Percentiles rank a stretch among this genome's conserved stretches.
phyloP scores from a whole-genome alignment of 768 basidiomycete genomes.

The Podaxis pistillaris region DNA sequence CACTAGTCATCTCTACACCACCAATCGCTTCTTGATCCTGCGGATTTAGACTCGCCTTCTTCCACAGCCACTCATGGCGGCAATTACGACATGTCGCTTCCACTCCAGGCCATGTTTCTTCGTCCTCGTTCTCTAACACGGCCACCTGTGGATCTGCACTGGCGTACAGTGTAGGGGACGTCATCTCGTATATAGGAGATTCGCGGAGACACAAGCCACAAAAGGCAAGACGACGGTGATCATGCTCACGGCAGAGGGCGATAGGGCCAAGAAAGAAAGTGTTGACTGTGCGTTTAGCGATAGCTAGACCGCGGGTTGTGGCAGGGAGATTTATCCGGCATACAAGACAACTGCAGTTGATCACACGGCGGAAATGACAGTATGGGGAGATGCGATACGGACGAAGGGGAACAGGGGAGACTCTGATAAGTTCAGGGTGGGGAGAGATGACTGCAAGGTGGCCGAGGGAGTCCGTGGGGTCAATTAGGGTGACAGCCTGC shows the following conservation, averaged over 20 bases:
- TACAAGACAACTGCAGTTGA: slow-evolving; percentile 53
- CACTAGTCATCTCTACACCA: slow-evolving; percentile 34
- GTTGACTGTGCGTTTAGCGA: slow-evolving; percentile 40
- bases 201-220: slow-evolving; percentile 74
- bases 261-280: slow-evolving; percentile 46
- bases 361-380: slow-evolving; percentile 62
- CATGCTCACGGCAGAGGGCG: slow-evolving; percentile 63
- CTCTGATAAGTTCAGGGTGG: slow-evolving; percentile 29
- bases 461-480: slow-evolving; percentile 57
- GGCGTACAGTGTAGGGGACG: slow-evolving; percentile 15
- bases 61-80: slow-evolving; percentile 65
- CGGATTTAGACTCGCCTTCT: slow-evolving; percentile 43
- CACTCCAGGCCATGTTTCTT: slow-evolving; percentile 61
- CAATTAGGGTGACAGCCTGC: slow-evolving; percentile 58
- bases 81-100: slow-evolving; percentile 70
- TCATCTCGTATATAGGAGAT: slow-evolving; percentile 41
- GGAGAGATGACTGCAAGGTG: slow-evolving; percentile 47
- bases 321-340: slow-evolving; percentile 68
- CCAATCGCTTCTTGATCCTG: slow-evolving; percentile 59
- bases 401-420: slow-evolving; percentile 31
- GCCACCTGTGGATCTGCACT: slow-evolving; percentile 31
- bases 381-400: slow-evolving; percentile 47
- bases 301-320: slow-evolving; percentile 46
- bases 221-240: slow-evolving; percentile 47
- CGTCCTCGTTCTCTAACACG: slow-evolving; percentile 71